Evolutionary conservation across 768 basidiomycete genomes (phyloP).

Genomic region (Amyloporia xantha): DNA sequence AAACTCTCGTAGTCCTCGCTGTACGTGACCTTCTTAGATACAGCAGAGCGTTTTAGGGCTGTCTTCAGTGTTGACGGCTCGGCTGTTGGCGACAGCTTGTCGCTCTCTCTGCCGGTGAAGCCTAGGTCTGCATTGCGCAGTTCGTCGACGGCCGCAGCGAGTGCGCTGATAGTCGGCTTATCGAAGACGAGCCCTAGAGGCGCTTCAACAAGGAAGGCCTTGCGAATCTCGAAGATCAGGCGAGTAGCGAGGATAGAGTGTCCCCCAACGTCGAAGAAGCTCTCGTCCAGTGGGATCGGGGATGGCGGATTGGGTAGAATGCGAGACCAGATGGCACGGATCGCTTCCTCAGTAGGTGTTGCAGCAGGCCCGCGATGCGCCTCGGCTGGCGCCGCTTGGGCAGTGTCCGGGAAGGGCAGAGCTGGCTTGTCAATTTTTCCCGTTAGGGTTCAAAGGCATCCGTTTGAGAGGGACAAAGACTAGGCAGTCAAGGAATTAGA

Average conservation of each 20-base stretch:
- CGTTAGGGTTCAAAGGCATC: slow-evolving; percentile 98
- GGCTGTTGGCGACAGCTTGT: slow-evolving; percentile 1
- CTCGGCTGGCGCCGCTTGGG: slow-evolving; percentile 46
- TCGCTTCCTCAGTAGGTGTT: slow-evolving; percentile 68
- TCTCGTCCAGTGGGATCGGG: slow-evolving; percentile 82
- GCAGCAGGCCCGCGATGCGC: slow-evolving; percentile 33
- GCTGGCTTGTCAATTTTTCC: slow-evolving; percentile 99
- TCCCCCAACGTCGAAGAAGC: slow-evolving; percentile 97
- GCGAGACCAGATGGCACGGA: slow-evolving; percentile 79
- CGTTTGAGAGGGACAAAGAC: slow-evolving; percentile 92
- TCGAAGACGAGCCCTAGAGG: slow-evolving; percentile 91
- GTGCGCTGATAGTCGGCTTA: slow-evolving; percentile 74
- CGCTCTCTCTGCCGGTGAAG: slow-evolving; percentile 35
- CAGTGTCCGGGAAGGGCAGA: slow-evolving; percentile 97
- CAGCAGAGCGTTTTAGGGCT: neutral
- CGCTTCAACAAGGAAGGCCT: slow-evolving; percentile 83
- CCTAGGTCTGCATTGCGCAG: slow-evolving; percentile 80
- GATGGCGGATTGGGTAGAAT: slow-evolving; percentile 76
- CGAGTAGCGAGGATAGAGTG: slow-evolving; percentile 98
- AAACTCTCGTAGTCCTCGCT: slow-evolving; percentile 70
- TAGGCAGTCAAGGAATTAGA: slow-evolving; percentile 23
- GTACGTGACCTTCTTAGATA: slow-evolving; percentile 45
- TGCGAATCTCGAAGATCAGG: slow-evolving; percentile 94
- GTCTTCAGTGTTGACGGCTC: neutral
- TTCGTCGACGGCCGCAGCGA: slow-evolving; percentile 69